Evolutionary conservation across 1,284 basidiomycete species (phyloP), one percentile per base, ranked within the genome.

Genomic region (Moesziomyces globuligerus): DNA sequence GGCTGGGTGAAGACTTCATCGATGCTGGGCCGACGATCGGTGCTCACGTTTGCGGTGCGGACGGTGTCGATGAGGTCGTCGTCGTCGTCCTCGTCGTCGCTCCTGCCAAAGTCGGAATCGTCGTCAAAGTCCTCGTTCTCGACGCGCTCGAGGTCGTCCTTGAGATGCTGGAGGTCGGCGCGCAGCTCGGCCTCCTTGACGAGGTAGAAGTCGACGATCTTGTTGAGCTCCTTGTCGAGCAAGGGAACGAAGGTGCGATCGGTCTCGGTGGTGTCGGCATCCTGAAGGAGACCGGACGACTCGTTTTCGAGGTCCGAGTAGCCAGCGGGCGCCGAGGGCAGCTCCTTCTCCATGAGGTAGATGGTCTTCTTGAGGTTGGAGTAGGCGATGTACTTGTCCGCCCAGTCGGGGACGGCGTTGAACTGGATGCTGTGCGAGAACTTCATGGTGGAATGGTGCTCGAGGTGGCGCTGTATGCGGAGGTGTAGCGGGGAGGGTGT

Each of bases 331-430:
- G 51, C 40, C 15, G 60, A 57, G 4, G 59, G 73, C 3, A 73
- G 65, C 44, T 76, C 69, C 60, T 77, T 76, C 48, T 82, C 80
- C 48, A 82, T 68, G 36, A 74, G 49, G 60, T 82, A 82, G 55
- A 82, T 79, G 48, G 76, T 49, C 62, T 82, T 82, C 37, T 82
- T 82, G 42, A 82, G 75, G 49, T 81, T 79, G 18, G 79, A 80
- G 50, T 82, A 82, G 56, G 71, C 72, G 37, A 98, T 90, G 81
- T 97, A 97, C 70, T 94, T 89, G 76, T 93, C 91, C 87, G 90
- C 91, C 94, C 94, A 97, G 68, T 97, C 94, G 1, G 93, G 87
- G 38, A 94, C 91, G 21, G 92, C 90, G 79, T 97, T 96, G 84
- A 95, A 94, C 81, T 94, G 92, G 67, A 96, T 87, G 15, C 92